Evolutionary conservation across 2,329 filamentous ascomycete species (phyloP), one percentile per base, ranked within the genome.

Genomic region (Curvularia sp.): DNA sequence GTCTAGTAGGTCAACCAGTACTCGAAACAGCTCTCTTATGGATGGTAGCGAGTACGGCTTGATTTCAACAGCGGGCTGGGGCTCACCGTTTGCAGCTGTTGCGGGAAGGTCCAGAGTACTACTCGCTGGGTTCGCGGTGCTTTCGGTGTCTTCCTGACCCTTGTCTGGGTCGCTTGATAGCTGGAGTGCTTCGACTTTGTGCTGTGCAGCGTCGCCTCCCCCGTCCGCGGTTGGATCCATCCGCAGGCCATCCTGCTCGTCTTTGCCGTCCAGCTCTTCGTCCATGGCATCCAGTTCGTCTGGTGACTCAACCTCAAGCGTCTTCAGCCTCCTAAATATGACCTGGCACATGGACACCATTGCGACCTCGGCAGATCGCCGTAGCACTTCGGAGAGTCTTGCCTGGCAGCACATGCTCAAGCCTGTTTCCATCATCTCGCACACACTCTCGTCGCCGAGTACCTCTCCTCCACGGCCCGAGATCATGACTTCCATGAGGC

Each of bases 291-390:
- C 86, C 6, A 85, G 79, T 61, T 90, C 87, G 38, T 89, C 85
- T 12, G 87, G 87, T 22, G 88, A 86, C 72, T 93, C 89, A 47
- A 91, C 84, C 69, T 96, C 92, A 7, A 98, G 81, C 64, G 93
- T 88, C 76, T 96, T 97, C 52, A 99, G 81, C 60, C 96, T 89
- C 77, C 93, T 91, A 75, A 99, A 99, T 70, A 99, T 97, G 65
- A 97, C 93, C 79, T 99, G 95, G 74, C 95, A 98, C 95, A 99
- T 99, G 66, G 92, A 92, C 46, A 98, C 92, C 93, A 99, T 97
- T 54, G 93, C 90, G 72, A 96, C 95, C 78, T 99, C 95, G 1
- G 95, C 95, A 20, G 93, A 96, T 63, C 93, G 86, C 63, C 94
- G 88, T 54, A 99, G 81, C 4, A 98, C 88, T 69, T 97, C 93